Percentiles rank a stretch among this genome's conserved stretches.
Evolutionary conservation across 2,329 filamentous ascomycete species (phyloP).

Genomic region (Fusarium sp.): DNA sequence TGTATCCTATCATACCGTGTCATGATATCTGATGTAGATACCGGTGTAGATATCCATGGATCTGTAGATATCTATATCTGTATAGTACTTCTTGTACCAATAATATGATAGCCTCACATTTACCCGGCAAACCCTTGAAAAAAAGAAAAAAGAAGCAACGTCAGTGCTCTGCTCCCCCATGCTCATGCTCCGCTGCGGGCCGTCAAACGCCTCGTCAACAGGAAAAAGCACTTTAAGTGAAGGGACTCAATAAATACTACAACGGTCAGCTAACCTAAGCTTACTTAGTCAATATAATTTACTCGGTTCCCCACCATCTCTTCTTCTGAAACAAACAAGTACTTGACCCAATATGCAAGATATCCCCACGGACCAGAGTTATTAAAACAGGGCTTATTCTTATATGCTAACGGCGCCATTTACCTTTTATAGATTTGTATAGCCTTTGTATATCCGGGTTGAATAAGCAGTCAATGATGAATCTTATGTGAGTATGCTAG

Average conservation of each 20-base stretch:
- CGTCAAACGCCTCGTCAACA: not conserved
- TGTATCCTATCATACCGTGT: not conserved
- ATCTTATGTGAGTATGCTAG: no score
- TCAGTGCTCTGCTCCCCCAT: not conserved
- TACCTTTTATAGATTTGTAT: not conserved
- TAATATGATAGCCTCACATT: not conserved
- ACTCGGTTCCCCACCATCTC: not conserved
- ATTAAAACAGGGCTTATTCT: not conserved
- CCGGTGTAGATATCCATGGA: not conserved
- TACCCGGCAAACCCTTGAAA: not conserved
- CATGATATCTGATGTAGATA: not conserved
- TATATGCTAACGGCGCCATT: not conserved
- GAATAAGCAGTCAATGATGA: no score
- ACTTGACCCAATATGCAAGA: not conserved
- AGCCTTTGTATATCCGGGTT: not conserved
- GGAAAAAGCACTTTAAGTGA: not conserved
- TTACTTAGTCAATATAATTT: not conserved
- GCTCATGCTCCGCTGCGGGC: not conserved
- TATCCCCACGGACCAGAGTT: not conserved
- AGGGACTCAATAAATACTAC: not conserved
- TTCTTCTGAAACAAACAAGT: slow-evolving; percentile 1
- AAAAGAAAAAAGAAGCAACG: no score
- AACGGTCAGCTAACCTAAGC: not conserved
- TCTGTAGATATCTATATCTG: not conserved
- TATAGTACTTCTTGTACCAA: not conserved